These are phyloP conservation scores for Neurospora sp. DNA, from an alignment of 495 filamentous ascomycete species.

Conservation along the genomic window DNA sequence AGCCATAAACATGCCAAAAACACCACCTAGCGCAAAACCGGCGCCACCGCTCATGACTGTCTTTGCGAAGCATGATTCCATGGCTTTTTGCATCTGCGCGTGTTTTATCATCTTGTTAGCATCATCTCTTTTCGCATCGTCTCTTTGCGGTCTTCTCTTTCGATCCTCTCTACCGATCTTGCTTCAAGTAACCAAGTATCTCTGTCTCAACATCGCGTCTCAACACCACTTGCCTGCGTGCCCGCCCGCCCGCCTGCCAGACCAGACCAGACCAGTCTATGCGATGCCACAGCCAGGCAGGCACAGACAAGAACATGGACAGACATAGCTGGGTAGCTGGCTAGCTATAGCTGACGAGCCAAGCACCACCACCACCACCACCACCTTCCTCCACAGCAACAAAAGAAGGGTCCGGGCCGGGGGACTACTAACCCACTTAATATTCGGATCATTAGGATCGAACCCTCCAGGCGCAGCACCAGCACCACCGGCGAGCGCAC, in stretches of 20 bases:
- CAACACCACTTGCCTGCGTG: not conserved
- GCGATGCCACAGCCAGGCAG: not conserved
- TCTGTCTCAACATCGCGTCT: not conserved
- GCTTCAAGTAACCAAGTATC: not conserved
- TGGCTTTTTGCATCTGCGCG: constrained; percentile 56
- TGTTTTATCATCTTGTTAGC: constrained; percentile 21
- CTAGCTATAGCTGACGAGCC: not conserved
- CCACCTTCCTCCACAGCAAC: not conserved
- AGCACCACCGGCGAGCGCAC: not conserved
- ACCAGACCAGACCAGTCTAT: not conserved
- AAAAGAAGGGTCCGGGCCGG: not conserved
- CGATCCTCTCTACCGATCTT: not conserved
- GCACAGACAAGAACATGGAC: not conserved
- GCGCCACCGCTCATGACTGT: constrained; percentile 72
- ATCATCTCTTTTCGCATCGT: not conserved
- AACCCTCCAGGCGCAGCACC: constrained; percentile 9
- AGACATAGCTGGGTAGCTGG: not conserved
- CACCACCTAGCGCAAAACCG: constrained; percentile 81
- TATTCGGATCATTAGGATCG: constrained; percentile 32
- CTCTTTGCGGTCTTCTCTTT: not conserved
- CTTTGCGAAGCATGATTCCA: constrained; percentile 85
- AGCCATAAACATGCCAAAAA: constrained; percentile 95
- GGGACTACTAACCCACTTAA: constrained; percentile 20
- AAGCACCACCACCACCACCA: not conserved
- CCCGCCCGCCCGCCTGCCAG: not conserved